Evolutionary conservation across 805 yeast species (phyloP).

Genomic region (Ogataea methanolica): DNA sequence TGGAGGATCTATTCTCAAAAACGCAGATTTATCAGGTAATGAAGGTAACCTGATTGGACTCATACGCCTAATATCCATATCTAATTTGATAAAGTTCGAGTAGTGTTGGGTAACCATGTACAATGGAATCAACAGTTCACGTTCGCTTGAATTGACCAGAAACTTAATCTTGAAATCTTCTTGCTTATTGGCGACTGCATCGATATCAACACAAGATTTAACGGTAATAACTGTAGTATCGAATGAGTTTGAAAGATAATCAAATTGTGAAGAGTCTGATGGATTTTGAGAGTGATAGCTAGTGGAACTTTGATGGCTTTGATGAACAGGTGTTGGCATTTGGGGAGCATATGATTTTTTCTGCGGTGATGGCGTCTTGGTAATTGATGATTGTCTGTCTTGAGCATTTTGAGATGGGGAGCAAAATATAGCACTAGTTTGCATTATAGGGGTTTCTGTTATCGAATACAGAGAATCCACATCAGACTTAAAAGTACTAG

Average conservation of each 20-base stretch:
- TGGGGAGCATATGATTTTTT: background rate
- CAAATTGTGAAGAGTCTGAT: slow-evolving; percentile 21
- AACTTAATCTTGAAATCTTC: slow-evolving; percentile 62
- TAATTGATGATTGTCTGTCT: slow-evolving; percentile 4
- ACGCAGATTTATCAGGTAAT: slow-evolving; percentile 24
- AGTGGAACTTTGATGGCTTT: background rate
- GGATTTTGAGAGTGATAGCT: slow-evolving; percentile 10
- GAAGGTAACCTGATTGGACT: slow-evolving; percentile 20
- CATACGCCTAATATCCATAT: slow-evolving; percentile 50
- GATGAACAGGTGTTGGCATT: too few species aligned
- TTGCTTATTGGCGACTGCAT: slow-evolving; percentile 31
- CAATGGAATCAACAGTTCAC: slow-evolving; percentile 43
- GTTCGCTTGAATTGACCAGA: slow-evolving; percentile 56
- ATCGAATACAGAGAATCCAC: slow-evolving; percentile 9
- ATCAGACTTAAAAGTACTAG: slow-evolving; percentile 2
- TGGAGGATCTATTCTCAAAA: slow-evolving; percentile 26
- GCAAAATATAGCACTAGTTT: background rate
- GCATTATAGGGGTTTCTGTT: slow-evolving; percentile 2
- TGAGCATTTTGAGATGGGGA: slow-evolving; percentile 1
- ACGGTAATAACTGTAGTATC: slow-evolving; percentile 28
- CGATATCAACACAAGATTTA: slow-evolving; percentile 27
- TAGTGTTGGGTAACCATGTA: slow-evolving; percentile 70
- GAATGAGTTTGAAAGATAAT: slow-evolving; percentile 26
- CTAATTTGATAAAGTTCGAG: slow-evolving; percentile 57
- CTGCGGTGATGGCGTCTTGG: slow-evolving; percentile 13